phyloP scores from a whole-genome alignment of 345 rosid genomes.

The Eutrema heterophyllum region DNA sequence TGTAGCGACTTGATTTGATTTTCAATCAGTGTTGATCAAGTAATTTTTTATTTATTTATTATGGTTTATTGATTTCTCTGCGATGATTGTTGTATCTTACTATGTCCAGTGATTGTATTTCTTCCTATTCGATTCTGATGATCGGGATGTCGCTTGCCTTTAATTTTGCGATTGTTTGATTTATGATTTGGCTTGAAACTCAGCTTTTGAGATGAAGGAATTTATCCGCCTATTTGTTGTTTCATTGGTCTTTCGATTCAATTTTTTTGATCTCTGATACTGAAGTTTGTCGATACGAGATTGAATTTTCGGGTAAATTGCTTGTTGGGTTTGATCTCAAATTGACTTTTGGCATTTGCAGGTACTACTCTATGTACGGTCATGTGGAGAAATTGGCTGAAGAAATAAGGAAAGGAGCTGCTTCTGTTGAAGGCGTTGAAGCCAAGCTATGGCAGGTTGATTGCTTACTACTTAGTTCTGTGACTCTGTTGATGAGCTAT shows the following conservation, averaged over 20 bases:
- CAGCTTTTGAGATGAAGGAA: neutral
- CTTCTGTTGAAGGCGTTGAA: slow-evolving; percentile 94
- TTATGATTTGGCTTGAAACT: neutral
- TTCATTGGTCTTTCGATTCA: neutral
- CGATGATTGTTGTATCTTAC: neutral
- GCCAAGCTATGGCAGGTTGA: slow-evolving; percentile 89
- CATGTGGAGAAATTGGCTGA: slow-evolving; percentile 92
- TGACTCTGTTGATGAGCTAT: neutral
- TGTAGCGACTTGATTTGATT: neutral
- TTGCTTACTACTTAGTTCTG: neutral
- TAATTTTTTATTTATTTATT: neutral
- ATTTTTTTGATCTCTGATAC: neutral
- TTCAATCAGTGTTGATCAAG: neutral
- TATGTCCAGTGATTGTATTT: neutral
- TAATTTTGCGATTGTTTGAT: neutral
- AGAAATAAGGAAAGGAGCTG: slow-evolving; percentile 87
- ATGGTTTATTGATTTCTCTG: neutral
- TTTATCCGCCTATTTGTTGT: neutral
- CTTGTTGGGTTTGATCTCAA: slow-evolving; percentile 1
- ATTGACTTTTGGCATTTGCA: slow-evolving; percentile 25
- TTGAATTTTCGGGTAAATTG: neutral
- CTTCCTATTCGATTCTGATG: neutral
- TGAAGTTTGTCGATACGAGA: neutral
- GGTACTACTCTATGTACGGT: slow-evolving; percentile 97
- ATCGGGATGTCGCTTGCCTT: neutral